A percentile compares a stretch with the other conserved stretches of the same genome.
phyloP scores from a whole-genome alignment of 495 filamentous ascomycete genomes.

The Rostrohypoxylon terebratum region DNA sequence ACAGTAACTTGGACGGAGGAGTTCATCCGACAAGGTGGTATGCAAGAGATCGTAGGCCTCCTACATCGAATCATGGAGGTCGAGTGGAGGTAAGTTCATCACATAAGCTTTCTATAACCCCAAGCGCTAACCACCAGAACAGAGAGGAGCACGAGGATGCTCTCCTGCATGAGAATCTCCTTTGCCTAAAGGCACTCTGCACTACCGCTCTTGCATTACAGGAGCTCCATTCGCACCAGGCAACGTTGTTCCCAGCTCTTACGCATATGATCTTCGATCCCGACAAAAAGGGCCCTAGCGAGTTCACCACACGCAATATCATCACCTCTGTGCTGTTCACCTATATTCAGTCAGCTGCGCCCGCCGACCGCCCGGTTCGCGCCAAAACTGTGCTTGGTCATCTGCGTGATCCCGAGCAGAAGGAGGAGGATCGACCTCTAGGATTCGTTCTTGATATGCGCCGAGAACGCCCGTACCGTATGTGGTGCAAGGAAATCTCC shows the following conservation, averaged over 20 bases:
- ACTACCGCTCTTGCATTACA: conserved; percentile 87
- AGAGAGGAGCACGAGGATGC: conserved; percentile 97
- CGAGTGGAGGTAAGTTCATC: conserved; percentile 87
- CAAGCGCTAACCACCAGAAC: conserved; percentile 35
- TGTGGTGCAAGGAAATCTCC: conserved; percentile 92
- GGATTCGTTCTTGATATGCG: conserved; percentile 91
- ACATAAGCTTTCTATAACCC: conserved; percentile 26
- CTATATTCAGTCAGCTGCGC: conserved; percentile 72
- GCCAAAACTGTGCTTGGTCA: conserved; percentile 78
- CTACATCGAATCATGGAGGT: conserved; percentile 91
- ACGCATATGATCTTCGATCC: conserved; percentile 93
- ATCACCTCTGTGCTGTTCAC: conserved; percentile 88
- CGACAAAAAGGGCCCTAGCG: conserved; percentile 95
- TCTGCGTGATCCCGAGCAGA: conserved; percentile 81
- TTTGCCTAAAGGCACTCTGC: conserved; percentile 94
- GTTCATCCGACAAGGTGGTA: conserved; percentile 89
- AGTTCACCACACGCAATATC: conserved; percentile 91
- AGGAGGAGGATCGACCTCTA: conserved; percentile 78
- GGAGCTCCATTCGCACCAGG: conserved; percentile 82
- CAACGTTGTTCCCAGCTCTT: conserved; percentile 85
- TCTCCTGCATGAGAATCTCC: conserved; percentile 88
- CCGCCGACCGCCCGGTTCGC: conserved; percentile 67
- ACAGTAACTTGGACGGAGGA: conserved; percentile 93
- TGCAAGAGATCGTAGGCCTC: conserved; percentile 88
- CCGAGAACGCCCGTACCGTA: conserved; percentile 85